Evolutionary conservation across 495 filamentous ascomycete species (phyloP).

Genomic region (Chaetomium cochliodes): DNA sequence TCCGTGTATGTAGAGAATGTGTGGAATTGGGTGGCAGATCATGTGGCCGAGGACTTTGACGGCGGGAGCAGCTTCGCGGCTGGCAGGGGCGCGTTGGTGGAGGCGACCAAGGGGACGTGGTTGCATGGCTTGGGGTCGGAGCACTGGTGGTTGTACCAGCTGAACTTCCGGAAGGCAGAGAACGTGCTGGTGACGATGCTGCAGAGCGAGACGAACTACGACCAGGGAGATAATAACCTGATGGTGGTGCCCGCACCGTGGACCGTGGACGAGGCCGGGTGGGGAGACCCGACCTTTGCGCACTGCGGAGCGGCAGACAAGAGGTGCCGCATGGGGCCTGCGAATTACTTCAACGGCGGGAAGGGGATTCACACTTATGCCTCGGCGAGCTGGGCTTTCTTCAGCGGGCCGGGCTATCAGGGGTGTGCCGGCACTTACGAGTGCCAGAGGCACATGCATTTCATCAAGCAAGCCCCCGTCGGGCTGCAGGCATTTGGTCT

Average conservation of each 20-base stretch:
- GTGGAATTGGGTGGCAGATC: slow-evolving; percentile 73
- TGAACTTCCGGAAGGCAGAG: slow-evolving; percentile 66
- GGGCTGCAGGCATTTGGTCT: slow-evolving; percentile 43
- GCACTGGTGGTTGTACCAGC: slow-evolving; percentile 74
- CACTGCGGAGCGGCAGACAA: slow-evolving; percentile 40
- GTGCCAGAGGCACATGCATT: slow-evolving; percentile 44
- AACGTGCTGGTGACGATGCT: slow-evolving; percentile 78
- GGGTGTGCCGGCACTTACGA: slow-evolving; percentile 32
- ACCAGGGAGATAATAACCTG: slow-evolving; percentile 72
- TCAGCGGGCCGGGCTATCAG: slow-evolving; percentile 49
- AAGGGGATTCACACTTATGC: slow-evolving; percentile 57
- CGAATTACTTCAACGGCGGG: slow-evolving; percentile 59
- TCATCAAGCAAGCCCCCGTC: slow-evolving; percentile 34
- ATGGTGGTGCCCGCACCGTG: slow-evolving; percentile 48
- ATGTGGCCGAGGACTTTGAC: slow-evolving; percentile 60
- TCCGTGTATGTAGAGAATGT: slow-evolving; percentile 65
- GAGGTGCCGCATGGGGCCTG: slow-evolving; percentile 45
- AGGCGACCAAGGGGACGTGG: slow-evolving; percentile 59
- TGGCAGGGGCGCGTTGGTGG: slow-evolving; percentile 55
- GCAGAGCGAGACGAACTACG: slow-evolving; percentile 89
- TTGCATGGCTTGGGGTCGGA: slow-evolving; percentile 69
- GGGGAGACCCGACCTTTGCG: slow-evolving; percentile 58
- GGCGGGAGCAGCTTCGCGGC: slow-evolving; percentile 46
- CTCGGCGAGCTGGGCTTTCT: slow-evolving; percentile 69
- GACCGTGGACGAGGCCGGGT: slow-evolving; percentile 41